Evolutionary conservation across 2,329 filamentous ascomycete genomes (phyloP), one percentile per base, ranked within the genome.

Genomic region (Orbilia oligospora): DNA sequence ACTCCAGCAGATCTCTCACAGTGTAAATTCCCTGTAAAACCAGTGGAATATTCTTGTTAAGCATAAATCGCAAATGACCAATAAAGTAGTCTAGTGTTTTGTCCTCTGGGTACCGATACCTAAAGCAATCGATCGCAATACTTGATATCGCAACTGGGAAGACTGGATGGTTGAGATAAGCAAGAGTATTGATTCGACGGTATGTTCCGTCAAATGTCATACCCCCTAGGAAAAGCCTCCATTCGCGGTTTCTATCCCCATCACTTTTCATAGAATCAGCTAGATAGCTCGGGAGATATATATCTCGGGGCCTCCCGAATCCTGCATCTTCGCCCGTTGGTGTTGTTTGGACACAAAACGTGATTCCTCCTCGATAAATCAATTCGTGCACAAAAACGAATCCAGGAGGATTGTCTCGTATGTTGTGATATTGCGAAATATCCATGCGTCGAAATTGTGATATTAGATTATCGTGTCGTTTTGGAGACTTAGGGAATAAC

Each of bases 1-100:
- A 36, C 30, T 69, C 71, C 5, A 75, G 46, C 18, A 75, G 22
- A 8, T 75, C 71, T 20, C 63, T 41, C n/a, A 75, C 64, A 1
- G 71, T 75, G 36, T 68, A 75, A 5, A 22, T 20, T 10, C 63
- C 55, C 14, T 33, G 64, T 20, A 75, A 36, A 10, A 63, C 30
- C 1, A 24, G n/a, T 0, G 71, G 71, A 4, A 75, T 46, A 16
- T 69, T 75, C 22, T 75, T 75, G 36, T 75, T 75, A n/a, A 75
- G 49, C 64, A 69, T 75, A 56, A 75, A 75, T 36, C 71, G 71
- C 44, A 75, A 64, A 38, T 75, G 63, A 5, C 71, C 64, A 44
- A 69, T 69, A 56, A 68, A 75, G 48, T 63, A 69, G 18, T 75
- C 71, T 10, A 75, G 48, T 12, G 53, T 75, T 56, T 75, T 75